Evolutionary conservation across 768 basidiomycete genomes (phyloP), one percentile per base, ranked within the genome.

Genomic region (Rhodocollybia butyracea): DNA sequence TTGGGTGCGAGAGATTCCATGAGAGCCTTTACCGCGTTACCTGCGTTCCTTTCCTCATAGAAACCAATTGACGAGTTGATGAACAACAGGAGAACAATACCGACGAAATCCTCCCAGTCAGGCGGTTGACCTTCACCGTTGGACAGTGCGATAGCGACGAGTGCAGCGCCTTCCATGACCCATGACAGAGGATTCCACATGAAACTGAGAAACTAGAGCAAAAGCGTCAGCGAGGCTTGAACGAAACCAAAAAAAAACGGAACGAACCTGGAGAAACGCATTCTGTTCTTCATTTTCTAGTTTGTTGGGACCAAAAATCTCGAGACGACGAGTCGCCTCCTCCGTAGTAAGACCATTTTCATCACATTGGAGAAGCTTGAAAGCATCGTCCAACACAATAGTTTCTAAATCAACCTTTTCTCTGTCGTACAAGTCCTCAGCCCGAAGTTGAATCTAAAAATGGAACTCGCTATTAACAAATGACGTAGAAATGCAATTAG

Each of bases 181-280:
- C 96, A 98, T 31, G 96, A 98, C 12, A 98, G 79, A 41, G 96
- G 96, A 76, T 98, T 98, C 96, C 96, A 98, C 96, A 98, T 98
- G 83, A 98, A 98, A 69, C 86, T 86, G 63, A 94, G 75, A 73
- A 95, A 94, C 90, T 91, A 40, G 43, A 31, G 43, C 7, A 19
- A 26, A 7, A 12, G 2, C n/a, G n/a, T n/a, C n/a, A n/a, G 15
- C 38, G 1, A 15, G 22, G 27, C 5, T 3, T 32, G 19, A 15
- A 10, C 56, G 52, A 58, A 42, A 48, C 4, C 21, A 45, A 5
- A 41, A 7, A 46, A 36, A 56, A 22, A 36, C n/a, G 6, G 57
- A 26, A 64, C 68, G 19, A 66, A 86, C 89, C 80, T 94, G 94
- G 30, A 98, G 84, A 73, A 98, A 81, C 3, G 94, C 72, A 57